These are phyloP conservation scores for Lodderomyces elongisporus DNA, from an alignment of 1,139 yeast species.

Conservation along the genomic window DNA sequence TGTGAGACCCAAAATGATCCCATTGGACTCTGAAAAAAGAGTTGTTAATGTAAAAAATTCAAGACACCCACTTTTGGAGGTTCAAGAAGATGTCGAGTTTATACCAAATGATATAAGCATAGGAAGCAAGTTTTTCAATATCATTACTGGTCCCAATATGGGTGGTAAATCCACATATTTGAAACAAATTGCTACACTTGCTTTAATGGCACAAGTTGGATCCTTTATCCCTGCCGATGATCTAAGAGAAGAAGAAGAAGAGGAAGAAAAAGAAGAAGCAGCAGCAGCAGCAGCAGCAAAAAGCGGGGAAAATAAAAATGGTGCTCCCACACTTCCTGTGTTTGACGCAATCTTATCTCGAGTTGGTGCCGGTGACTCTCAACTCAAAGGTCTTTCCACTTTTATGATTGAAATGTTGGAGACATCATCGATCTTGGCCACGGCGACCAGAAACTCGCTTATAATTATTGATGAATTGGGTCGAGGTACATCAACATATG, in stretches of 20 bases:
- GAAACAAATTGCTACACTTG: conserved; percentile 85
- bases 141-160: conserved; percentile 98
- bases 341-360: conserved; percentile 92
- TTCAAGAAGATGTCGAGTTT: conserved; percentile 80
- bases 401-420: conserved; percentile 98
- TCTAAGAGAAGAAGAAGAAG: too few species aligned
- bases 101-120: conserved; percentile 75
- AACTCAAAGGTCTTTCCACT: conserved; percentile 91
- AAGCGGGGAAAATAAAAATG: conserved; percentile 9
- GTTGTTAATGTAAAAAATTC: conserved; percentile 60
- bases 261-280: too few species aligned
- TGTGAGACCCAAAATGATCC: conserved; percentile 61
- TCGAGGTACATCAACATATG: conserved; percentile 94
- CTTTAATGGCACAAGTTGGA: conserved; percentile 88
- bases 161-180: conserved; percentile 97
- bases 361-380: conserved; percentile 99
- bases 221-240: conserved; percentile 66
- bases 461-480: conserved; percentile 94
- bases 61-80: conserved; percentile 91
- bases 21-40: conserved; percentile 34
- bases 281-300: too few species aligned
- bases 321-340: conserved; percentile 64
- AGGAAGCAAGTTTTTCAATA: conserved; percentile 55
- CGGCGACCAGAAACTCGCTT: conserved; percentile 78
- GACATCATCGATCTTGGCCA: conserved; percentile 83